Evolutionary conservation across 1,139 yeast species (phyloP), one percentile per base, ranked within the genome.

Genomic region (Candida tropicalis): DNA sequence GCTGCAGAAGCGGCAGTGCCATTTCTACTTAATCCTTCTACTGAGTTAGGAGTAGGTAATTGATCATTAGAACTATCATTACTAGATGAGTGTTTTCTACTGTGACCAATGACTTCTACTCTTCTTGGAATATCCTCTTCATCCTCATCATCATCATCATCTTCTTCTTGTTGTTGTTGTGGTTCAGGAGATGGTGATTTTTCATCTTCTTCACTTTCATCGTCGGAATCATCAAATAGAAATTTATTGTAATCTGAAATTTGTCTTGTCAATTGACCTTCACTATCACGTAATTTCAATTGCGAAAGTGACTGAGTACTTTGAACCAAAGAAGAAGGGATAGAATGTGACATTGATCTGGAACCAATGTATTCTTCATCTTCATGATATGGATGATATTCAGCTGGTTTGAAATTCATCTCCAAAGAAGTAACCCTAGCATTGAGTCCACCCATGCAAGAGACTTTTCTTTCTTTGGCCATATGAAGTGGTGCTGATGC

Each of bases 191-290:
- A n/a, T n/a, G n/a, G n/a, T n/a, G n/a, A n/a, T n/a, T n/a, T n/a
- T n/a, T 12, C 33, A 39, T 42, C 52, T 15, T 53, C 55, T 12
- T 42, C 48, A 10, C 42, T 45, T 6, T 45, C 55, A 8, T 43
- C 49, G 5, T 46, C 50, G 1, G 47, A 53, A 4, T 51, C 55
- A 16, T 52, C 61, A 46, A 63, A 61, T 39, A 69, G 53, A 41
- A 48, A 68, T 38, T 60, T 63, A 41, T 52, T 62, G 49, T 69
- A 69, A 47, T 69, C 74, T 1, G 73, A 67, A 43, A 69, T 66
- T 39, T 65, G 57, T 45, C 68, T 58, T 10, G 46, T 31, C 18
- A 43, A 34, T 3, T 23, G 40, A 13, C 26, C 37, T n/a, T 37
- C 38, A 18, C 35, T 35, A 24, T 43, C 46, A 17, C 23, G 32